phyloP scores from a whole-genome alignment of 75 land plant genomes.

The Picea sitchensis region DNA sequence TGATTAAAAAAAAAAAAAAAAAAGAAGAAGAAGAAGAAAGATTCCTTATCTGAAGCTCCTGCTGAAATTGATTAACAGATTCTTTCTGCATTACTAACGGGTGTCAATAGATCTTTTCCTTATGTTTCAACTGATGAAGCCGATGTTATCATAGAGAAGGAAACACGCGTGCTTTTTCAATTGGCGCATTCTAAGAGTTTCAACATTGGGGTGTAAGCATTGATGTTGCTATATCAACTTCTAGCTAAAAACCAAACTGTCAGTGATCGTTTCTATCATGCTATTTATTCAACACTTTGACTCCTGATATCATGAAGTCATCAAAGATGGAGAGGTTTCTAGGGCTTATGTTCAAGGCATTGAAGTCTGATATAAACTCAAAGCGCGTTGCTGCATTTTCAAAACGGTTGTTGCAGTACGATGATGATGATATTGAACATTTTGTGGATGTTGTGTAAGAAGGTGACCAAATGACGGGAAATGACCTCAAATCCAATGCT shows the following conservation, averaged over 20 bases:
- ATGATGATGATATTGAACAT: constrained; percentile 17
- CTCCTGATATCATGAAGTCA: constrained; percentile 69
- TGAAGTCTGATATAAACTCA: constrained; percentile 82
- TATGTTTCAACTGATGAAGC: no score
- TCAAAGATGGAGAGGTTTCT: constrained; percentile 94
- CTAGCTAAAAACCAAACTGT: constrained; percentile 68
- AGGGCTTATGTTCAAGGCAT: constrained; percentile 66
- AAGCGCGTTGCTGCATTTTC: constrained; percentile 81
- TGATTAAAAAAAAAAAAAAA: no score
- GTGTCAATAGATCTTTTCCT: no score
- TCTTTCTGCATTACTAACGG: no score
- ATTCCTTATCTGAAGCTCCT: no score
- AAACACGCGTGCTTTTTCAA: no score
- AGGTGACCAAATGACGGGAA: constrained; percentile 16
- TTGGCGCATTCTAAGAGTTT: no score
- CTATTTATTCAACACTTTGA: constrained; percentile 78
- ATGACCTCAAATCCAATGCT: not conserved
- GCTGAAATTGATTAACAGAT: no score
- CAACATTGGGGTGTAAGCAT: no score
- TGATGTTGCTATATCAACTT: no score
- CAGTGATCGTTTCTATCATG: constrained; percentile 92
- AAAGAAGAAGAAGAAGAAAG: no score
- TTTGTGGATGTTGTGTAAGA: constrained; percentile 73
- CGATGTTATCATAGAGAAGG: no score
- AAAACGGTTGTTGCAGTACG: not conserved